phyloP scores from a whole-genome alignment of 2,329 filamentous ascomycete genomes.

The Sporothrix pseudoabietina region DNA sequence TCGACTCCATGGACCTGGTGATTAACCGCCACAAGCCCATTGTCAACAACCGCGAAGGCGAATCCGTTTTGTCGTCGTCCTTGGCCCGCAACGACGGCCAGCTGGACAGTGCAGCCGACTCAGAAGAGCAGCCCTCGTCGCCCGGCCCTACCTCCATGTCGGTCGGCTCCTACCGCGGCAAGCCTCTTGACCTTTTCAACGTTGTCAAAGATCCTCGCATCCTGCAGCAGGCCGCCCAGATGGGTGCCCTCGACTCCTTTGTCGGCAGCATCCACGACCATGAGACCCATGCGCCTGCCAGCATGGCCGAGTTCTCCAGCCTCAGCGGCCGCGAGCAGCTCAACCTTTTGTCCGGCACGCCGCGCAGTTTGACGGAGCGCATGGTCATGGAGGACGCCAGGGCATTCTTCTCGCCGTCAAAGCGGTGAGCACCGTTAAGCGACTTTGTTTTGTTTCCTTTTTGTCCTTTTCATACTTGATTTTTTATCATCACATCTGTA shows the following conservation, averaged over 20 bases:
- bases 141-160: slow-evolving; percentile 37
- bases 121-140: not conserved
- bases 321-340: slow-evolving; percentile 24
- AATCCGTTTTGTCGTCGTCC: not conserved
- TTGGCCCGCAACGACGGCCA: not conserved
- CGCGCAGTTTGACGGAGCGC: slow-evolving; percentile 42
- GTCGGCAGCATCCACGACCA: slow-evolving; percentile 47
- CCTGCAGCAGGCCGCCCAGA: slow-evolving; percentile 44
- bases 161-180: slow-evolving; percentile 48
- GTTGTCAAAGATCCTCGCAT: slow-evolving; percentile 45
- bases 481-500: not conserved
- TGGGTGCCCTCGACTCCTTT: slow-evolving; percentile 46
- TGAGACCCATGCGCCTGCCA: slow-evolving; percentile 32
- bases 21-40: slow-evolving; percentile 20
- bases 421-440: not conserved
- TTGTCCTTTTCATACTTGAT: not conserved
- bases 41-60: not conserved
- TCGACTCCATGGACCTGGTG: slow-evolving; percentile 15
- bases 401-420: slow-evolving; percentile 7
- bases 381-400: slow-evolving; percentile 38
- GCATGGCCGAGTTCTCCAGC: slow-evolving; percentile 37
- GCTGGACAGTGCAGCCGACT: not conserved
- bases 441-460: not conserved
- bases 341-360: slow-evolving; percentile 35
- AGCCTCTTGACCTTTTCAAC: slow-evolving; percentile 42